phyloP scores from a whole-genome alignment of 306 rosid species.

The Canavalia ensiformis region DNA sequence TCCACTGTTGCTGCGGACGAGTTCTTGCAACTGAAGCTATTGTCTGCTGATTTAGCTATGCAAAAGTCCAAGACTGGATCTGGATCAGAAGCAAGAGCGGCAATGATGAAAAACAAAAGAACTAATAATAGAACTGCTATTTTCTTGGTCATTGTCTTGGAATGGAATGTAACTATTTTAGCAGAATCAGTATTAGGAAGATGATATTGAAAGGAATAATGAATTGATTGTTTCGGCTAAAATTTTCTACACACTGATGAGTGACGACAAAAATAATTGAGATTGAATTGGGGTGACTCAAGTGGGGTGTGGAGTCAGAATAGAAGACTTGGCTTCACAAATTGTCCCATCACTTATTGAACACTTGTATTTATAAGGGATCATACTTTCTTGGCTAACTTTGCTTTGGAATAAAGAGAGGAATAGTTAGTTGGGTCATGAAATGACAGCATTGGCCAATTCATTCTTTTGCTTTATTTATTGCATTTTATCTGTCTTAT shows the following conservation, averaged over 20 bases:
- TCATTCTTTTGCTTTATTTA: conserved; percentile 44
- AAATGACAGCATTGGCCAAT: conserved; percentile 53
- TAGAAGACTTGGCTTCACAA: conserved; percentile 20
- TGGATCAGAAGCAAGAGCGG: conserved; percentile 76
- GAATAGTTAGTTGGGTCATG: conserved; percentile 45
- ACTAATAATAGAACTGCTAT: conserved; percentile 39
- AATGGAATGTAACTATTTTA: conserved; percentile 32
- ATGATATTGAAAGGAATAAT: background rate
- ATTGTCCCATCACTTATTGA: conserved; percentile 42
- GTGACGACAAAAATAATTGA: background rate
- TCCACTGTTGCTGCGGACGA: conserved; percentile 70
- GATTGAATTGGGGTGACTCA: background rate
- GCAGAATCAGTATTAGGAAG: conserved; percentile 34
- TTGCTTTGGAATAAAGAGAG: conserved; percentile 54
- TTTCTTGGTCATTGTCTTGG: conserved; percentile 51
- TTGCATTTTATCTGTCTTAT: conserved; percentile 46
- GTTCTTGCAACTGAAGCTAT: conserved; percentile 70
- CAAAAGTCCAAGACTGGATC: conserved; percentile 92
- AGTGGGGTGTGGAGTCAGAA: background rate
- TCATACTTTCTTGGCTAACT: background rate
- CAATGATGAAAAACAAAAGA: conserved; percentile 50
- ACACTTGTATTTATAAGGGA: conserved; percentile 46
- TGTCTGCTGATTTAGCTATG: conserved; percentile 55
- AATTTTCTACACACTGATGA: conserved; percentile 1
- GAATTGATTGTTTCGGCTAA: background rate